Evolutionary conservation across 306 rosid genomes (phyloP).

Genomic region (Potentilla sterilis): DNA sequence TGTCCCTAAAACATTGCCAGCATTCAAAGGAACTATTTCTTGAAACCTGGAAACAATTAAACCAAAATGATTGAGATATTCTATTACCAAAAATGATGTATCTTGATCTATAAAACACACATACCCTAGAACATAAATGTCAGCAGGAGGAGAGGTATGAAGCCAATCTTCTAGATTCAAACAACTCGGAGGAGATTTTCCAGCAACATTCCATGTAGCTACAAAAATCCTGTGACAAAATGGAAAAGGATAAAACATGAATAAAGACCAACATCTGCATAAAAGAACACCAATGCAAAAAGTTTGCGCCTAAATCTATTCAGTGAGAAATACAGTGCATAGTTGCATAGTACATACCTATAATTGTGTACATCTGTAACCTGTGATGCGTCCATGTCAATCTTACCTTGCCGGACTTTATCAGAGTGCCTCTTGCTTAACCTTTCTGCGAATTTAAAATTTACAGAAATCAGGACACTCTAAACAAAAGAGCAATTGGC

Average conservation of each 20-base stretch:
- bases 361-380: slow-evolving; percentile 70
- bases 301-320: background rate
- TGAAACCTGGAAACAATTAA: slow-evolving; percentile 65
- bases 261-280: slow-evolving; percentile 13
- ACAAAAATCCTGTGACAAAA: slow-evolving; percentile 59
- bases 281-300: slow-evolving; percentile 1
- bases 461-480: slow-evolving; percentile 27
- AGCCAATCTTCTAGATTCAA: slow-evolving; percentile 97
- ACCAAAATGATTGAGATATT: slow-evolving; percentile 17
- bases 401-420: slow-evolving; percentile 60
- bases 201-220: slow-evolving; percentile 99
- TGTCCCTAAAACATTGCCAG: slow-evolving; percentile 96
- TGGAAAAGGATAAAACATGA: slow-evolving; percentile 13
- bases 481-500: slow-evolving; percentile 24
- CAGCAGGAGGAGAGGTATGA: slow-evolving; percentile 90
- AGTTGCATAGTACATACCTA: slow-evolving; percentile 44
- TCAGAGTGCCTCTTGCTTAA: slow-evolving; percentile 65
- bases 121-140: slow-evolving; percentile 96
- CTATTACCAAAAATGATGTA: slow-evolving; percentile 4
- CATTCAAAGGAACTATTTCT: slow-evolving; percentile 98
- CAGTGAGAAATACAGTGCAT: slow-evolving; percentile 14
- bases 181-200: slow-evolving; percentile 85
- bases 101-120: slow-evolving; percentile 11
- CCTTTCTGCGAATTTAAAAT: slow-evolving; percentile 49
- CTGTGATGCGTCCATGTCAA: slow-evolving; percentile 61